Conservation (phyloP, 345 rosid species). For the Limnanthes douglasii region DNA sequence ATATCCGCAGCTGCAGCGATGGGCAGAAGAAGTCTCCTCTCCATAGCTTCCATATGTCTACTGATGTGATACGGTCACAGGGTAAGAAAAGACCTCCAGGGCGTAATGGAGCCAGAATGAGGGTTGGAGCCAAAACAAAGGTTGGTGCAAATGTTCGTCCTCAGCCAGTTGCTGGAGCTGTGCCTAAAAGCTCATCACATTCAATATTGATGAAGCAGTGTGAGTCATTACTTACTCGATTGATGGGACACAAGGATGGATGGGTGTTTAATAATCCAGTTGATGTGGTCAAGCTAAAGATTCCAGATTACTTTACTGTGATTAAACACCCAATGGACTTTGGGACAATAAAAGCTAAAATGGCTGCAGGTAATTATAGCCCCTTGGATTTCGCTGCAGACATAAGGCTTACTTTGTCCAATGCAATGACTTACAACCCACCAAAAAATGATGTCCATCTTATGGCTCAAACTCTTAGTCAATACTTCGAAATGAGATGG, state of each 20-base stretch:
- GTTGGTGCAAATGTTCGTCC: slow-evolving; percentile 16
- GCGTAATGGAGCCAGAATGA: slow-evolving; percentile 26
- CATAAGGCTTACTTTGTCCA: slow-evolving; percentile 68
- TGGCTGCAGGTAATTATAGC: slow-evolving; percentile 42
- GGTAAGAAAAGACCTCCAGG: slow-evolving; percentile 40
- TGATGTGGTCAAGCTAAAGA: slow-evolving; percentile 60
- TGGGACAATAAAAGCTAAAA: slow-evolving; percentile 54
- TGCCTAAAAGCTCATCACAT: slow-evolving; percentile 13
- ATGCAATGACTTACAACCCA: slow-evolving; percentile 78
- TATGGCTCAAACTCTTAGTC: slow-evolving; percentile 52
- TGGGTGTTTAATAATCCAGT: slow-evolving; percentile 66
- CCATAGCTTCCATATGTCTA: slow-evolving; percentile 18
- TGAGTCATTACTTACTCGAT: slow-evolving; percentile 33
- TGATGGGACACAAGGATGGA: slow-evolving; percentile 50
- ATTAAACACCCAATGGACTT: slow-evolving; percentile 93
- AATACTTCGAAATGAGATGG: slow-evolving; percentile 67
- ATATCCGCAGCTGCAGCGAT: slow-evolving; percentile 51
- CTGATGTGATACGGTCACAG: slow-evolving; percentile 19
- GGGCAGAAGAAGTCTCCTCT: slow-evolving; percentile 36
- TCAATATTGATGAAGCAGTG: slow-evolving; percentile 51
- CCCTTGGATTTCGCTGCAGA: slow-evolving; percentile 61
- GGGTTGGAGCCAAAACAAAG: slow-evolving; percentile 24
- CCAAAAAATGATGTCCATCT: slow-evolving; percentile 53
- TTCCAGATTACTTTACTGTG: slow-evolving; percentile 74
- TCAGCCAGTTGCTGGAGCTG: slow-evolving; percentile 18